phyloP scores from a whole-genome alignment of 2,329 filamentous ascomycete species.

The Apiospora pterosperma region DNA sequence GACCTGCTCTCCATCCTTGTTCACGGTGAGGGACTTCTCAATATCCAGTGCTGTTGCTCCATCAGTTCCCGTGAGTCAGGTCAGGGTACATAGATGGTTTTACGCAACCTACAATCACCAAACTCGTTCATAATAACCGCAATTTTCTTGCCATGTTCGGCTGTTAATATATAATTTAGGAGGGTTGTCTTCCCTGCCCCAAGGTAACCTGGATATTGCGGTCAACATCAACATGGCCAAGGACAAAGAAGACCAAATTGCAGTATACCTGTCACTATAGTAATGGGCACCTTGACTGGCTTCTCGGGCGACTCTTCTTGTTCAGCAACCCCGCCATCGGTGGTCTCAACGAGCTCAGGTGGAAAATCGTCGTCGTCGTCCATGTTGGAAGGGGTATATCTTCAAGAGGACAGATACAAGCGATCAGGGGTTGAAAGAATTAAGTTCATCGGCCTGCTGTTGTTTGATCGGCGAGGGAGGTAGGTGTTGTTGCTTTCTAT shows the following conservation, averaged over 20 bases:
- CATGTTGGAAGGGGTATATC: slow-evolving; percentile 37
- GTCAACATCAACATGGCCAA: neutral
- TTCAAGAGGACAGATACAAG: neutral
- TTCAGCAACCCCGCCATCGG: slow-evolving; percentile 24
- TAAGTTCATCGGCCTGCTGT: no score
- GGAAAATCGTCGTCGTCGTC: slow-evolving; percentile 65
- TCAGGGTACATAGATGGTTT: neutral
- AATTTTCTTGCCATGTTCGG: slow-evolving; percentile 95
- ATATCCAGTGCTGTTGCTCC: slow-evolving; percentile 72
- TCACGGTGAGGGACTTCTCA: slow-evolving; percentile 92
- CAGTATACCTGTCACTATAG: slow-evolving; percentile 70
- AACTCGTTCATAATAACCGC: slow-evolving; percentile 97
- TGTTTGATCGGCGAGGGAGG: no score
- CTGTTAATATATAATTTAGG: slow-evolving; percentile 92
- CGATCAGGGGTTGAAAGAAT: no score
- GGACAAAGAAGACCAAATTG: neutral
- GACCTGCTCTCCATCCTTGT: slow-evolving; percentile 75
- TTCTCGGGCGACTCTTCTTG: slow-evolving; percentile 45
- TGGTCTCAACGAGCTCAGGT: slow-evolving; percentile 57
- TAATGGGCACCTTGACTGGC: slow-evolving; percentile 71
- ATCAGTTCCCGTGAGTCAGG: neutral
- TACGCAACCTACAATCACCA: slow-evolving; percentile 63
- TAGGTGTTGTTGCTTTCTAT: no score
- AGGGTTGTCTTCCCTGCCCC: slow-evolving; percentile 95
- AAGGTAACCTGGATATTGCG: slow-evolving; percentile 68